Evolutionary conservation across 495 filamentous ascomycete genomes (phyloP), one percentile per base, ranked within the genome.

Genomic region (Neurospora sp.): DNA sequence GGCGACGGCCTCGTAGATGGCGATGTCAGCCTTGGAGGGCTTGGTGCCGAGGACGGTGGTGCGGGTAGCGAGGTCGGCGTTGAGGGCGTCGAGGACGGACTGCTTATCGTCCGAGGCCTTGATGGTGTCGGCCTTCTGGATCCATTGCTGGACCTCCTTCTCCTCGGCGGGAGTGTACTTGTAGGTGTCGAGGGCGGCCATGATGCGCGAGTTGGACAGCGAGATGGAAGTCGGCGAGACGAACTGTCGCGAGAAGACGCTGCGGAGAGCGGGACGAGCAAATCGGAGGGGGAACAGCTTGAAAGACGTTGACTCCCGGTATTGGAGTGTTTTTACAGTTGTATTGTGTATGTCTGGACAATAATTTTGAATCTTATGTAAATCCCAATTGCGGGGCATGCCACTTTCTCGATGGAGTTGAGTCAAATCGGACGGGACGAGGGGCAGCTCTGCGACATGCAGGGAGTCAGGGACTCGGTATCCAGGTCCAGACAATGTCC

Each of bases 1-100:
- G 27, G 91, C 92, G 22, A 97, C 83, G 53, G 92, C 85, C 75
- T 93, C 87, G 83, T 97, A 99, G 71, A 94, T 86, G 71, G 92
- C 92, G 70, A 97, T 83, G 78, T 99, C 96, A 71, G 94, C 96
- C 78, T 94, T 88, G 71, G 92, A 96, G 68, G 94, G 92, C 85
- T 97, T 98, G 80, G 88, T 87, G 74, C 95, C 95, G 16, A 98
- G 89, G 68, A 97, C 84, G 18, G 95, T 98, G 71, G 94, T 96
- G 73, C 94, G 93, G 71, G 90, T 92, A 38, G 93, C 90, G 59
- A 99, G 90, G 82, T 97, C 93, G 70, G 88, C 86, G 83, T 98
- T 97, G 72, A 99, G 86, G 41, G 89, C 86, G 61, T 88, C 86
- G 69, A 98, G 87, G 71, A 91, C 88, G 41, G 90, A 88, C 37